phyloP scores from a whole-genome alignment of 129 eudicot species.

The Sambucus nigra region DNA sequence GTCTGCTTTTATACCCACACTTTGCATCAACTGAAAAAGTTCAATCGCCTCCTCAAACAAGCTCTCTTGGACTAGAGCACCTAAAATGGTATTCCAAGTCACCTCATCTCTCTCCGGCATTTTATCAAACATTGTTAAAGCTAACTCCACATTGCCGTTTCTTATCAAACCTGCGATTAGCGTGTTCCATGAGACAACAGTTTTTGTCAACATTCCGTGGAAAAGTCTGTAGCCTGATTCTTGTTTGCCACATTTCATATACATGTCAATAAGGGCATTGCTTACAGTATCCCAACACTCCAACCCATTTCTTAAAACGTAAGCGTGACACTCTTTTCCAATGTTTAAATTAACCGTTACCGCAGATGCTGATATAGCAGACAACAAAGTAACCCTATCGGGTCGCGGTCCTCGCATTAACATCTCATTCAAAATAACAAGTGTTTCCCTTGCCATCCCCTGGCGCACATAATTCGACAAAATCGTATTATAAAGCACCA shows the following conservation, averaged over 20 bases:
- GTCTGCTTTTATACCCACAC: constrained; percentile 19
- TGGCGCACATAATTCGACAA: constrained; percentile 29
- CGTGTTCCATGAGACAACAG: constrained; percentile 29
- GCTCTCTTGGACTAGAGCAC: constrained; percentile 22
- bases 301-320: constrained; percentile 23
- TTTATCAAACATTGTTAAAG: constrained; percentile 11
- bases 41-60: constrained; percentile 19
- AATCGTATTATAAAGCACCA: constrained; percentile 29
- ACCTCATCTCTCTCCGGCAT: constrained; percentile 28
- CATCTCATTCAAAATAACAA: constrained; percentile 20
- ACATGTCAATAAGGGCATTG: constrained; percentile 46
- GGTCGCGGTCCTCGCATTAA: constrained; percentile 17
- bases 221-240: constrained; percentile 21
- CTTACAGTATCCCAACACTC: constrained; percentile 19
- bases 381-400: constrained; percentile 27
- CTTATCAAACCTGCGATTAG: constrained; percentile 28
- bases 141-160: constrained; percentile 21
- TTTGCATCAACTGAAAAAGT: constrained; percentile 27
- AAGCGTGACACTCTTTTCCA: constrained; percentile 34
- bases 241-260: constrained; percentile 32
- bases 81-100: constrained; percentile 36
- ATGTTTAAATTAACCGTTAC: constrained; percentile 9
- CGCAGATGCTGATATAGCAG: constrained; percentile 22
- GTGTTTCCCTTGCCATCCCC: constrained; percentile 28
- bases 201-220: constrained; percentile 24